Evolutionary conservation across 148 eudicot genomes (phyloP).

Genomic region (Spergularia marina): DNA sequence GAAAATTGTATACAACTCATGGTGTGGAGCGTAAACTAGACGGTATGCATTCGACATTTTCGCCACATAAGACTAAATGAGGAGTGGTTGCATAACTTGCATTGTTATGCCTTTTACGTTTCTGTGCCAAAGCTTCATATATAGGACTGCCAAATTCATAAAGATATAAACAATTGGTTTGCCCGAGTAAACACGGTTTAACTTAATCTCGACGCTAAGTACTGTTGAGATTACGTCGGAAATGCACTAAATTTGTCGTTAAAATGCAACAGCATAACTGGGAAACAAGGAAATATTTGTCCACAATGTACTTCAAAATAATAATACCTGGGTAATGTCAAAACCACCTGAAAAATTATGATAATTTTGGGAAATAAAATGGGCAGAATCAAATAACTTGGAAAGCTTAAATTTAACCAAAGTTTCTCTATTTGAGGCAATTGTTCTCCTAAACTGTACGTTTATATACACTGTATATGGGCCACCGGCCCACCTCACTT

Average conservation of each 20-base stretch:
- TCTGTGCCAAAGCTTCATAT: too few relatives aligned
- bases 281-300: conserved; percentile 14
- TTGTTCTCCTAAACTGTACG: neutral
- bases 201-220: neutral
- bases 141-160: too few relatives aligned
- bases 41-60: too few relatives aligned
- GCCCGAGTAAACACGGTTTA: too few relatives aligned
- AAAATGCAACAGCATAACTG: neutral
- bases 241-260: neutral
- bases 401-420: neutral
- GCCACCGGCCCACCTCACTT: conserved; percentile 4
- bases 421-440: neutral
- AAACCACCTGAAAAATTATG: conserved; percentile 16
- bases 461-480: conserved; percentile 9
- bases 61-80: too few relatives aligned
- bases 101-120: too few relatives aligned
- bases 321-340: neutral
- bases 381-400: neutral
- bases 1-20: too few relatives aligned
- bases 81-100: too few relatives aligned
- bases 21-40: too few relatives aligned
- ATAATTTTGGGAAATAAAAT: conserved; percentile 4
- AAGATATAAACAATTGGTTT: too few relatives aligned
- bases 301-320: neutral
- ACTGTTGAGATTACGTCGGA: conserved; percentile 14